Percentiles rank a stretch among this genome's conserved stretches.
These are phyloP conservation scores for Lineolata rhizophorae DNA, from an alignment of 495 filamentous ascomycete genomes.

Conservation along the genomic window DNA sequence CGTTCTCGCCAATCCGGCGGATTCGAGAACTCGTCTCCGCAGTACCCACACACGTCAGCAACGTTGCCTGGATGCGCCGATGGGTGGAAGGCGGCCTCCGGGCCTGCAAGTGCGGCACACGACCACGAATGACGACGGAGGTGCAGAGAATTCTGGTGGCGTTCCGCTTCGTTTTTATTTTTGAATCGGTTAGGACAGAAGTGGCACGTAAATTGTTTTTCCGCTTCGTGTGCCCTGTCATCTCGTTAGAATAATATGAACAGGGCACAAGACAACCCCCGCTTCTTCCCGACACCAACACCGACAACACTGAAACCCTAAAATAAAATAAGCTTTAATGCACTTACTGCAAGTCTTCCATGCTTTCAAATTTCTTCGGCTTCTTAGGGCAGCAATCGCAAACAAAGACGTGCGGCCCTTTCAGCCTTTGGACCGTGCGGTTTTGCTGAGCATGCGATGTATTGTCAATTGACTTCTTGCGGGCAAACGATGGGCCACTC, in stretches of 20 bases:
- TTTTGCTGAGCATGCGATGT: slow-evolving; percentile 13
- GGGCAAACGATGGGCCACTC: slow-evolving; percentile 10
- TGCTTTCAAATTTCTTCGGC: slow-evolving; percentile 86
- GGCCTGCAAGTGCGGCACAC: slow-evolving; percentile 57
- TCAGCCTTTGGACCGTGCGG: slow-evolving; percentile 14
- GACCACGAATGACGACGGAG: slow-evolving; percentile 95
- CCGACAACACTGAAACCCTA: neutral
- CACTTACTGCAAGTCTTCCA: slow-evolving; percentile 67
- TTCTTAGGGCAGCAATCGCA: slow-evolving; percentile 98
- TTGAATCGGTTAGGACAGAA: slow-evolving; percentile 95
- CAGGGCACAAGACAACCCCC: no score
- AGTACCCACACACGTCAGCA: slow-evolving; percentile 81
- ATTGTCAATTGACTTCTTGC: slow-evolving; percentile 24
- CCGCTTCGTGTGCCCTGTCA: slow-evolving; percentile 41
- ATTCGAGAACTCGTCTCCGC: slow-evolving; percentile 77
- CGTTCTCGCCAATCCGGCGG: slow-evolving; percentile 66
- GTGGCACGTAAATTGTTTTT: slow-evolving; percentile 87
- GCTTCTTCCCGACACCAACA: no score
- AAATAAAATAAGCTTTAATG: slow-evolving; percentile 3
- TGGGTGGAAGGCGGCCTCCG: slow-evolving; percentile 66
- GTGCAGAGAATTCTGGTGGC: slow-evolving; percentile 93
- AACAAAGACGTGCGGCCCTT: slow-evolving; percentile 36
- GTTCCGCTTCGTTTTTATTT: slow-evolving; percentile 97
- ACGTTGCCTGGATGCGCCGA: slow-evolving; percentile 35
- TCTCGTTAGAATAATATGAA: neutral